Conservation (phyloP, 345 rosid species). For the Mercurialis annua region DNA sequence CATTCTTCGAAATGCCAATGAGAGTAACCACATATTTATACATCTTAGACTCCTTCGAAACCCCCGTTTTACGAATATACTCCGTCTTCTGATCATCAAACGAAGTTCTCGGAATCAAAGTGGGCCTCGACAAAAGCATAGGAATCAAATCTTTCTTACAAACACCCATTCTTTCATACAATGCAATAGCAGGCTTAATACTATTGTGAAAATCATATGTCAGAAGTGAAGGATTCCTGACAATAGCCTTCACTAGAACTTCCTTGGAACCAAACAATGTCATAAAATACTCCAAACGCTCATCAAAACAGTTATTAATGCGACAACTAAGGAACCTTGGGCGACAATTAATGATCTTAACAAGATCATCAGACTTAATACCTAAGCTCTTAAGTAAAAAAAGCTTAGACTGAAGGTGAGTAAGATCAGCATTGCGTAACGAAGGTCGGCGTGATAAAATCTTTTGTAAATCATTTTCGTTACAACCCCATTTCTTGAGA, state of each 20-base stretch:
- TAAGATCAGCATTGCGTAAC: conserved; percentile 44
- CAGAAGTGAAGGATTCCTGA: conserved; percentile 74
- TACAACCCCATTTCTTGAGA: conserved; percentile 73
- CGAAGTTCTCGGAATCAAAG: conserved; percentile 64
- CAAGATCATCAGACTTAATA: conserved; percentile 59
- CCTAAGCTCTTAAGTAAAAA: conserved; percentile 52
- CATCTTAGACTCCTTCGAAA: conserved; percentile 54
- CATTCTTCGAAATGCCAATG: conserved; percentile 62
- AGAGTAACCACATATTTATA: conserved; percentile 61
- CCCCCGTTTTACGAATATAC: conserved; percentile 54
- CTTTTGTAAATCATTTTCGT: conserved; percentile 46
- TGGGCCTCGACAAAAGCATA: conserved; percentile 66
- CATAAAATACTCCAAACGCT: conserved; percentile 53
- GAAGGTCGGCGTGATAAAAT: conserved; percentile 52
- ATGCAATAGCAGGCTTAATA: conserved; percentile 53
- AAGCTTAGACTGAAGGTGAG: conserved; percentile 54
- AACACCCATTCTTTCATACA: conserved; percentile 58
- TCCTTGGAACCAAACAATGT: conserved; percentile 57
- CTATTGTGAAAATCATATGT: conserved; percentile 53
- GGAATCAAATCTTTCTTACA: conserved; percentile 43
- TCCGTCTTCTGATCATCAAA: conserved; percentile 59
- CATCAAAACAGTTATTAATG: conserved; percentile 55
- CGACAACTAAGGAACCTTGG: conserved; percentile 65
- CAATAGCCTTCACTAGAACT: conserved; percentile 54
- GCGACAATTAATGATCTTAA: conserved; percentile 69